phyloP scores from a whole-genome alignment of 2,329 filamentous ascomycete genomes.

The Pseudogymnoascus sp. region DNA sequence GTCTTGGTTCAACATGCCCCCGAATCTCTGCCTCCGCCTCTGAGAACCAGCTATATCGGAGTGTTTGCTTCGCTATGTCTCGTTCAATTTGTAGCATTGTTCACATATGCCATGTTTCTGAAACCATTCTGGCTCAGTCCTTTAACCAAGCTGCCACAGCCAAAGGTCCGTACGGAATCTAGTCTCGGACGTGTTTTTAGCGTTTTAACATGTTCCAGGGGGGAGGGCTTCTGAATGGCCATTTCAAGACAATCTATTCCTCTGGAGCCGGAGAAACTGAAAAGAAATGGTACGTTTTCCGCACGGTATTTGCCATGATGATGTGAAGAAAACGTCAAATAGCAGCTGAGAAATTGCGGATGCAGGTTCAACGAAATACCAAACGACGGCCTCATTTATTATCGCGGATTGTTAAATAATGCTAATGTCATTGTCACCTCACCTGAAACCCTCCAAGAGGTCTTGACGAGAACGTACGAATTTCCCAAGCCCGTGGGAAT shows the following conservation, averaged over 20 bases:
- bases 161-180: slow-evolving; percentile 37
- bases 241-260: slow-evolving; percentile 34
- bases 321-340: too few species aligned
- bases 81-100: slow-evolving; percentile 31
- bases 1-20: too few species aligned
- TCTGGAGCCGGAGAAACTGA: slow-evolving; percentile 36
- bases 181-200: neutral
- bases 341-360: neutral
- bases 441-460: slow-evolving; percentile 60
- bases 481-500: slow-evolving; percentile 58
- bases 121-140: slow-evolving; percentile 52
- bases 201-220: slow-evolving; percentile 22
- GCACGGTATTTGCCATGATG: too few species aligned
- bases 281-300: slow-evolving; percentile 31
- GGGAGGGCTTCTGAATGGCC: slow-evolving; percentile 41
- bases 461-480: slow-evolving; percentile 63
- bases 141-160: slow-evolving; percentile 49
- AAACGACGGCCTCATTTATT: slow-evolving; percentile 64
- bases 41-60: slow-evolving; percentile 26
- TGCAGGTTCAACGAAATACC: slow-evolving; percentile 52
- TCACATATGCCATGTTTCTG: slow-evolving; percentile 41
- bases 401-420: slow-evolving; percentile 54
- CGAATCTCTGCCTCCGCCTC: too few species aligned
- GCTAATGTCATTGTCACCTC: slow-evolving; percentile 56
- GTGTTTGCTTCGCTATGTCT: slow-evolving; percentile 38